Evolutionary conservation across 129 eudicot genomes (phyloP).

Genomic region (Apium graveolens): DNA sequence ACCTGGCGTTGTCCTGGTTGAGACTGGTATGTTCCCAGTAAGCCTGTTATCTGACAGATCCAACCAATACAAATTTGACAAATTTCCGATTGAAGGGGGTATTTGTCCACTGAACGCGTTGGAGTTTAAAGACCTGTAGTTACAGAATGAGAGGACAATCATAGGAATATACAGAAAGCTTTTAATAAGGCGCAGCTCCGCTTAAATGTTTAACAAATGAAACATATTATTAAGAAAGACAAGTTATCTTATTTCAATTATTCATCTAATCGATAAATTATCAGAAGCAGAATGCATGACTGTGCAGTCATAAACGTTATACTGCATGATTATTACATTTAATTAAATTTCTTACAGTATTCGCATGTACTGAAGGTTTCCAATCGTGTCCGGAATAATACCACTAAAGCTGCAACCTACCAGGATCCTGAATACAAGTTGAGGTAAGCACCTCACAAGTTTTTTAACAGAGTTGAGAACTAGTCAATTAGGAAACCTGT

Average conservation of each 20-base stretch:
- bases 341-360: conserved; percentile 43
- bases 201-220: neutral
- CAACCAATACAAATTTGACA: conserved; percentile 58
- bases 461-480: neutral
- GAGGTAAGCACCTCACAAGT: conserved; percentile 5
- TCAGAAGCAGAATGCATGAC: neutral
- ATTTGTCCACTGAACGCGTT: conserved; percentile 55
- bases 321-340: neutral
- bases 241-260: neutral
- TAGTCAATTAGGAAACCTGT: neutral
- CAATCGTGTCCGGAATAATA: conserved; percentile 51
- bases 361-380: conserved; percentile 44
- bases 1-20: conserved; percentile 48
- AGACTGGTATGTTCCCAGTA: conserved; percentile 57
- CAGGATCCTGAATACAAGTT: conserved; percentile 32
- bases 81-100: conserved; percentile 63
- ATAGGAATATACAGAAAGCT: neutral
- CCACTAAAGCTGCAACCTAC: conserved; percentile 71
- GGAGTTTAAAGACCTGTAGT: conserved; percentile 56
- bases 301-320: neutral
- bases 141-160: conserved; percentile 6
- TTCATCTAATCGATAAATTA: neutral
- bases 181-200: neutral
- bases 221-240: neutral
- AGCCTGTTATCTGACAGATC: conserved; percentile 63